Base-by-base conservation (phyloP, 2,329 filamentous ascomycete genomes). In the Beauveria medogensis region DNA sequence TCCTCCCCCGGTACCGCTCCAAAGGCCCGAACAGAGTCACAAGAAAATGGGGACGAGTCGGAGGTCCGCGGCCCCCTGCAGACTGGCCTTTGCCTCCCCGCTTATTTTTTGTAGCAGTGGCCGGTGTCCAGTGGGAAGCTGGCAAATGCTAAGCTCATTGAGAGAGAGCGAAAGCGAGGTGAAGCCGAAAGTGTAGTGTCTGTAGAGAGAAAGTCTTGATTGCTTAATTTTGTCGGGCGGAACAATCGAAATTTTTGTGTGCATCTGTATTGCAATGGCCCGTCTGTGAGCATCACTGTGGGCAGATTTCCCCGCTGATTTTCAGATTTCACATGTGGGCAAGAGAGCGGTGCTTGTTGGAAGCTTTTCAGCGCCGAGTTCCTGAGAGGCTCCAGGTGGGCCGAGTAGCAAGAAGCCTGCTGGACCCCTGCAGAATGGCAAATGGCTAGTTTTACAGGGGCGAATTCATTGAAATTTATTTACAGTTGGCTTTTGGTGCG, bases 1-100 rank as follows among this genome's bases (percentile, higher is more conserved):
- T 10, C 34, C 8, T 30, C 18, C 48, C 58, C 56, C 56, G 56
- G 56, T 53, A 59, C 56, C 56, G 56, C 56, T 59, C 56, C 40
- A 48, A 59, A 50, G 56, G 10, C 24, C 34, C 16, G n/a, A 30
- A 50, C 28, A 58, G 55, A 58, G 55, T 58, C 55, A 58, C 22
- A 50, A 41, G 37, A 41, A 40, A 41, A 51, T 51, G 26, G 26
- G 22, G 44, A 51, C 28, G 26, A 14, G 20, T 58, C 28, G 28
- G 20, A 51, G 47, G 56, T 51, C 56, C 56, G 56, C 56, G 18
- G 5, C 44, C 46, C 55, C 30, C 47, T 51, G 48, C 26, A 30
- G 47, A 12, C 9, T n/a, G 10, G 18, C 24, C 44, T 20, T 18
- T 22, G 28, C 20, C n/a, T n/a, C 54, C 44, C 41, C 41, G 28